Evolutionary conservation across 2,329 filamentous ascomycete species (phyloP).

Genomic region (Clonostachys solani): DNA sequence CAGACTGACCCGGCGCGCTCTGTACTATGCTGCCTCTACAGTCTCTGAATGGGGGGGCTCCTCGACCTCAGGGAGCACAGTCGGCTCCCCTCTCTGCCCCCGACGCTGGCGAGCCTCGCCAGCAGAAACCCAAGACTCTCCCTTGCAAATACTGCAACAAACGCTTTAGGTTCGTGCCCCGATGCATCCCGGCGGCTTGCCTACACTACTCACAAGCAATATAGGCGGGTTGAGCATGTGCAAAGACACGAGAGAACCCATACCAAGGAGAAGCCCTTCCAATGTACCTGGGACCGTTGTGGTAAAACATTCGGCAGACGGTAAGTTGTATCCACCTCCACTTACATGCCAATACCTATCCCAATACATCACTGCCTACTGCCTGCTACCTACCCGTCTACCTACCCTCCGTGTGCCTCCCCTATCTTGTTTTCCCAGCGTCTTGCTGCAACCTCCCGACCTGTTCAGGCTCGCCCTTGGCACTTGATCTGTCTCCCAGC

Average conservation of each 20-base stretch:
- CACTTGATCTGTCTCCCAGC: too few relatives aligned
- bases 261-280: constrained; percentile 62
- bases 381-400: constrained; percentile 2
- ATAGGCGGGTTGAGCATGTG: constrained; percentile 59
- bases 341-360: constrained; percentile 2
- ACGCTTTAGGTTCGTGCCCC: constrained; percentile 49
- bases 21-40: constrained; percentile 46
- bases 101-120: constrained; percentile 45
- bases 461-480: too few relatives aligned
- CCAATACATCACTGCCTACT: background rate
- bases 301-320: constrained; percentile 59
- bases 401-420: constrained; percentile 1
- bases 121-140: constrained; percentile 57
- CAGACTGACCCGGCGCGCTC: too few relatives aligned
- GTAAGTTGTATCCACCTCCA: constrained; percentile 33
- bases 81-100: constrained; percentile 21
- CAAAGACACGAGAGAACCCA: constrained; percentile 61
- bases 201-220: background rate
- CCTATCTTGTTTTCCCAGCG: background rate
- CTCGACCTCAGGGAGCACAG: constrained; percentile 16
- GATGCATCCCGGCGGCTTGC: background rate
- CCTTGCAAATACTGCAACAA: constrained; percentile 62
- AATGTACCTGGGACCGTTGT: constrained; percentile 54
- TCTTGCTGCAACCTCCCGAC: too few relatives aligned
- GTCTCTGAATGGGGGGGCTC: constrained; percentile 42